phyloP scores from a whole-genome alignment of 169 alveolate genomes.

The Theileria orientalis region DNA sequence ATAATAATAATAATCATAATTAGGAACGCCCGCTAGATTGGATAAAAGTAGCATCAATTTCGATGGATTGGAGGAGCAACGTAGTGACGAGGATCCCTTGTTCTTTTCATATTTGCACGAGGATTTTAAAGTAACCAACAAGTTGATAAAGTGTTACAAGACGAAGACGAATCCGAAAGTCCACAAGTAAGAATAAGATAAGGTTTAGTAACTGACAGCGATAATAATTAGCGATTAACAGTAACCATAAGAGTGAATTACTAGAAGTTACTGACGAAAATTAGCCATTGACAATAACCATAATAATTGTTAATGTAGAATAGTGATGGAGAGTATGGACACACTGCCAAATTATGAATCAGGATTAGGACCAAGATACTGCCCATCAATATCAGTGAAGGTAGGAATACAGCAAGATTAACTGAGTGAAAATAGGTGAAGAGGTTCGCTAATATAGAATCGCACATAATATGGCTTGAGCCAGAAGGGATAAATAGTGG shows the following conservation, averaged over 20 bases:
- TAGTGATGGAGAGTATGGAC: conserved; percentile 62
- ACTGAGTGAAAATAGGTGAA: background rate
- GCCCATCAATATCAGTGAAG: conserved; percentile 88
- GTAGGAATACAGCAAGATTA: conserved; percentile 12
- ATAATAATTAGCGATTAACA: background rate
- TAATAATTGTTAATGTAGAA: conserved; percentile 13
- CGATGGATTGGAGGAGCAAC: conserved; percentile 77
- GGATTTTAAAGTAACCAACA: conserved; percentile 25
- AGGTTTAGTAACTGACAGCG: background rate
- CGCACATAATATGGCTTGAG: conserved; percentile 91
- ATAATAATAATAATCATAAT: too few species aligned
- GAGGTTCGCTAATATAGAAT: conserved; percentile 75
- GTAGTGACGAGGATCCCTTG: conserved; percentile 76
- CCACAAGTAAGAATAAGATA: conserved; percentile 67
- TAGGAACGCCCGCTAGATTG: conserved; percentile 92
- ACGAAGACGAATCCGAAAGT: conserved; percentile 82
- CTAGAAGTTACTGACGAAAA: too few species aligned
- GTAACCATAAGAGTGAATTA: too few species aligned
- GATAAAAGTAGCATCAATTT: conserved; percentile 75
- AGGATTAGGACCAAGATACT: conserved; percentile 89
- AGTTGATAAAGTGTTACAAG: conserved; percentile 75
- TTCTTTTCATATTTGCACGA: conserved; percentile 80
- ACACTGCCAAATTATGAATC: conserved; percentile 75
- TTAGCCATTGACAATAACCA: background rate
- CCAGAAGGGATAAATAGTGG: conserved; percentile 85